A percentile compares a stretch with the other conserved stretches of the same genome.
phyloP scores from a whole-genome alignment of 2,329 filamentous ascomycete genomes.

The Endothia cerciana region DNA sequence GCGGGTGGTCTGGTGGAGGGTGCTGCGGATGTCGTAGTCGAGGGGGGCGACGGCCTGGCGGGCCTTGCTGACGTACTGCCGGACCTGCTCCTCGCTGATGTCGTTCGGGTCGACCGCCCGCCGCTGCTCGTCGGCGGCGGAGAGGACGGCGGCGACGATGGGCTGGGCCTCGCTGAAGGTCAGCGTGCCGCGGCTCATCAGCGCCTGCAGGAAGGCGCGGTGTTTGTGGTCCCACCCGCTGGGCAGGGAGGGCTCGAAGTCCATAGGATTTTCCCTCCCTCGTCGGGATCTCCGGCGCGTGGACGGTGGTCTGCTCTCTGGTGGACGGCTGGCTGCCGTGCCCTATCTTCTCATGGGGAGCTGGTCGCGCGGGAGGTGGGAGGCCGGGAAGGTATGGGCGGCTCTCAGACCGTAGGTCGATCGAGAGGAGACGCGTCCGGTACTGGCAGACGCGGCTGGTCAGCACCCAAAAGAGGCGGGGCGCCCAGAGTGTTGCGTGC shows the following conservation, averaged over 20 bases:
- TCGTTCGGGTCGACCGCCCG: slow-evolving; percentile 58
- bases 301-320: not conserved
- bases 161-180: slow-evolving; percentile 74
- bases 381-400: not conserved
- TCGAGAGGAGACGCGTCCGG: slow-evolving; percentile 3
- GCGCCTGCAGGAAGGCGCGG: slow-evolving; percentile 87
- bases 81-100: slow-evolving; percentile 70
- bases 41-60: slow-evolving; percentile 76
- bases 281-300: not conserved
- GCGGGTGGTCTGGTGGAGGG: slow-evolving; percentile 68
- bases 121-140: slow-evolving; percentile 48
- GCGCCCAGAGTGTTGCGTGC: not conserved
- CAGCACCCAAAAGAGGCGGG: slow-evolving; percentile 5
- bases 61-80: slow-evolving; percentile 69
- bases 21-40: slow-evolving; percentile 84
- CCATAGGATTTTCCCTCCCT: slow-evolving; percentile 22
- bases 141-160: slow-evolving; percentile 77
- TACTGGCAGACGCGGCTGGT: not conserved
- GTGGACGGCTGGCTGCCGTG: not conserved
- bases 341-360: not conserved
- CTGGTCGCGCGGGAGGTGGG: not conserved
- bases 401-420: not conserved
- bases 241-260: slow-evolving; percentile 40
- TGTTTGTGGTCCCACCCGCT: slow-evolving; percentile 64
- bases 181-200: slow-evolving; percentile 78